Conservation (phyloP, 2,329 filamentous ascomycete species). For the Dendryphion nanum region DNA sequence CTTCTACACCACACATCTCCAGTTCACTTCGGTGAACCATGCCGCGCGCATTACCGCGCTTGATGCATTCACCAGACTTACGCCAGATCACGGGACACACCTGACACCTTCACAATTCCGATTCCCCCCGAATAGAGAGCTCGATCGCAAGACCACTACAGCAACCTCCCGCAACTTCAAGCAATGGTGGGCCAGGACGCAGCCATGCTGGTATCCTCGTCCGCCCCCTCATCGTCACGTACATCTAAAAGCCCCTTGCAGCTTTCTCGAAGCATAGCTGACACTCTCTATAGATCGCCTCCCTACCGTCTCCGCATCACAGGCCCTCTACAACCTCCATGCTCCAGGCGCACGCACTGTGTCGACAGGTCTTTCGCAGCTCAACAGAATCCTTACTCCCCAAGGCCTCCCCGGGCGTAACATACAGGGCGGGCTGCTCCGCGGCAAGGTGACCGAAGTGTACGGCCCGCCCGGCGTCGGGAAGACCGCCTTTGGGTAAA, state of each 20-base stretch:
- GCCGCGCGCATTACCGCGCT: no score
- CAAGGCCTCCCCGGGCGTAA: conserved; percentile 21
- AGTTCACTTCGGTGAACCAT: no score
- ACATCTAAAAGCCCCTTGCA: conserved; percentile 15
- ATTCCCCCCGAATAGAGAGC: no score
- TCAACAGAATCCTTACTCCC: conserved; percentile 45
- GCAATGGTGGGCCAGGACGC: conserved; percentile 32
- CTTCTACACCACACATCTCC: no score
- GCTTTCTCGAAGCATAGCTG: conserved; percentile 7
- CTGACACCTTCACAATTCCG: no score
- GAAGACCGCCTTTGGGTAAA: conserved; percentile 80
- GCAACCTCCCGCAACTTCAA: not conserved
- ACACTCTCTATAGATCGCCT: conserved; percentile 60
- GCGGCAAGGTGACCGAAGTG: conserved; percentile 79
- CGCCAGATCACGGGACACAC: no score
- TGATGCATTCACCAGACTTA: no score
- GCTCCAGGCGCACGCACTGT: conserved; percentile 49
- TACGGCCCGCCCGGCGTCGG: conserved; percentile 85
- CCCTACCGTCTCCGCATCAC: conserved; percentile 72
- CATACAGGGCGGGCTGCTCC: conserved; percentile 57
- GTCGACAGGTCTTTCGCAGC: conserved; percentile 48
- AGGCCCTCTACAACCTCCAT: conserved; percentile 64
- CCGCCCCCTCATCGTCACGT: conserved; percentile 40
- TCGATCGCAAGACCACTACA: no score
- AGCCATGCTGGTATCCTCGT: conserved; percentile 28